Conservation (phyloP, 163 green algal species). For the Chloromonas sp. region DNA sequence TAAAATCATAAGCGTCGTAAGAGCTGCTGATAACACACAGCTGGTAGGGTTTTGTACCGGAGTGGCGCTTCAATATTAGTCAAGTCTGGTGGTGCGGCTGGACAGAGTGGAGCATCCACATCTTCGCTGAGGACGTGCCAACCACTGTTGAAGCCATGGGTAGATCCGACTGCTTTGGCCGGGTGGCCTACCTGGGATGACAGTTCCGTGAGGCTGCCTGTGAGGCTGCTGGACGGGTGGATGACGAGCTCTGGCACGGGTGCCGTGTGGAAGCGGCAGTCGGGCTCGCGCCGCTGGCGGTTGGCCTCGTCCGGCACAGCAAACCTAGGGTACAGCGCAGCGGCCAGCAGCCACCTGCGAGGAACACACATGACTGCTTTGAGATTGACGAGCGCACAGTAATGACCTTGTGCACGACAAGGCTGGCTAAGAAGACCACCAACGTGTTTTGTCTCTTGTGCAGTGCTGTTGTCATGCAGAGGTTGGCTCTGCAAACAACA, state of each 20-base stretch:
- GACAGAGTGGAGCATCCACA: background rate
- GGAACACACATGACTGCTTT: background rate
- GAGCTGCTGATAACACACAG: no score
- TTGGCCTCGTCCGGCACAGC: background rate
- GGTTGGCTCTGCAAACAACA: no score
- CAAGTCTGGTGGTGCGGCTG: no score
- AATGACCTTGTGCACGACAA: background rate
- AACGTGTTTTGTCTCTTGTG: no score
- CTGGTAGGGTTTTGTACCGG: no score
- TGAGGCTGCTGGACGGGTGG: constrained; percentile 27
- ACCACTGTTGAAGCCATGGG: background rate
- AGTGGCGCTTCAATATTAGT: no score
- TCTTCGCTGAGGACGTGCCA: background rate
- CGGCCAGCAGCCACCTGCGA: background rate
- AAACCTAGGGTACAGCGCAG: background rate
- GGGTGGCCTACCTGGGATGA: constrained; percentile 5
- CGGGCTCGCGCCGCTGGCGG: background rate
- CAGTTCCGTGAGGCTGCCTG: constrained; percentile 14
- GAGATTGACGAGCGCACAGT: background rate
- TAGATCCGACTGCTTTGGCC: background rate
- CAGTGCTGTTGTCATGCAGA: no score
- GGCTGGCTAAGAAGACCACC: no score
- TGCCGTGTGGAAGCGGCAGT: constrained; percentile 21
- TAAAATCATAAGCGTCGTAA: no score
- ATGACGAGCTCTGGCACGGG: constrained; percentile 24